Evolutionary conservation across 192 early-diverging fungal genomes (phyloP).

Genomic region (Geosiphon pyriformis): DNA sequence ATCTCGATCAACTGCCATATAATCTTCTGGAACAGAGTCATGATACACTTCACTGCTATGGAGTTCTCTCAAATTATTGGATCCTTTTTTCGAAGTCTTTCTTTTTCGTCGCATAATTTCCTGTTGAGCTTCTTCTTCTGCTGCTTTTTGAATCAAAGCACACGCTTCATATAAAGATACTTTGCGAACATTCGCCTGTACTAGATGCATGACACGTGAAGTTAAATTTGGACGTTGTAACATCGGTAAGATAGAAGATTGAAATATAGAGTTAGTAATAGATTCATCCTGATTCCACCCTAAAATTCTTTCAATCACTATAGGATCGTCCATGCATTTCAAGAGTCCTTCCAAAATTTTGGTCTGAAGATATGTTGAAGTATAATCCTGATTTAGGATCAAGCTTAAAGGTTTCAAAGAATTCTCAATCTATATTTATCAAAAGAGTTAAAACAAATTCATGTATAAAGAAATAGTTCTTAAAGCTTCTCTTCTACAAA

Average conservation of each 20-base stretch:
- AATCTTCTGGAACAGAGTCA: background rate
- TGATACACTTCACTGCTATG: background rate
- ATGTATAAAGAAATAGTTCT: no score
- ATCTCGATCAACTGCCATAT: background rate
- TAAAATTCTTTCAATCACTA: constrained; percentile 20
- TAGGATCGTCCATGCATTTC: constrained; percentile 24
- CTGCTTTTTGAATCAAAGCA: constrained; percentile 9
- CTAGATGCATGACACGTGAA: constrained; percentile 10
- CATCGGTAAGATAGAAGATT: constrained; percentile 21
- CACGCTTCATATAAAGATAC: constrained; percentile 24
- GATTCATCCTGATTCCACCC: constrained; percentile 9
- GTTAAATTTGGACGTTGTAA: constrained; percentile 1
- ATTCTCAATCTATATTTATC: background rate
- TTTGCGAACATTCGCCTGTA: constrained; percentile 22
- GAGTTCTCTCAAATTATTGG: background rate
- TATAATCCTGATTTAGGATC: constrained; percentile 7
- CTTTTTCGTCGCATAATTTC: constrained; percentile 10
- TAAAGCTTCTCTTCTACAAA: constrained; percentile 4
- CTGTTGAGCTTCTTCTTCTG: constrained; percentile 12
- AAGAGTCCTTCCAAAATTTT: constrained; percentile 17
- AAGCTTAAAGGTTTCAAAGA: background rate
- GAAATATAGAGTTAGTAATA: background rate
- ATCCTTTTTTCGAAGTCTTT: background rate
- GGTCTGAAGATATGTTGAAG: constrained; percentile 15
- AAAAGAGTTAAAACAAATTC: background rate